Evolutionary conservation across 2,329 filamentous ascomycete species (phyloP).

Genomic region (Plenodomus biglobosus): DNA sequence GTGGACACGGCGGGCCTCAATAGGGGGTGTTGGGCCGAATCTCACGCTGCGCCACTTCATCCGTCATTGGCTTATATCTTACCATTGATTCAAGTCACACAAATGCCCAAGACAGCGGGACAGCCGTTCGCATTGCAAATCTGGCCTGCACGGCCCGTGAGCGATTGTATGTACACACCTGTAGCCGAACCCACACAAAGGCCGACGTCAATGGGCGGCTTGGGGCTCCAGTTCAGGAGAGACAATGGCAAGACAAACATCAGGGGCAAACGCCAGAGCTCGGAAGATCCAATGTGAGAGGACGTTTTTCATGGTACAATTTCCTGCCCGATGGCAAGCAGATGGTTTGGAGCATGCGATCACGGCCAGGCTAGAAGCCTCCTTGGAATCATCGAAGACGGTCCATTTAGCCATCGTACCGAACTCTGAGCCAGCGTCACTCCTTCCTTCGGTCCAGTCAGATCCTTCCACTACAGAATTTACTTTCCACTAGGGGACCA

Average conservation of each 20-base stretch:
- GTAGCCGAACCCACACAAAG: not conserved
- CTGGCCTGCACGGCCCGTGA: not conserved
- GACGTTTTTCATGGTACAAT: not conserved
- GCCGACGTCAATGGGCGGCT: not conserved
- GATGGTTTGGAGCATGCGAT: not conserved
- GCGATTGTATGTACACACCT: too few species aligned
- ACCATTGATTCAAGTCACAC: not conserved
- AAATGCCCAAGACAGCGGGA: not conserved
- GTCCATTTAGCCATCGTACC: not conserved
- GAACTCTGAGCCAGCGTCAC: not conserved
- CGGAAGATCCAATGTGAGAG: not conserved
- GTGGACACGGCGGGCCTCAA: not conserved
- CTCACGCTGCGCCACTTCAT: not conserved
- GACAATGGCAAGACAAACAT: not conserved
- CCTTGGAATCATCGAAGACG: not conserved
- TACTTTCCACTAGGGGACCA: not conserved
- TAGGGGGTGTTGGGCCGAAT: not conserved
- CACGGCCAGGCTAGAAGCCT: not conserved
- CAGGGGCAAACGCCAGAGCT: not conserved
- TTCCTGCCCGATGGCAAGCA: not conserved
- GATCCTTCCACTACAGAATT: not conserved
- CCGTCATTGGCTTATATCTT: not conserved
- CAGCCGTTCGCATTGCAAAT: not conserved
- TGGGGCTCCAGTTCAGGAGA: not conserved
- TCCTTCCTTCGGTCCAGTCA: not conserved